Evolutionary conservation across 352 stramenopile genomes (phyloP).

Genomic region (Halophytophthora batemanensis): DNA sequence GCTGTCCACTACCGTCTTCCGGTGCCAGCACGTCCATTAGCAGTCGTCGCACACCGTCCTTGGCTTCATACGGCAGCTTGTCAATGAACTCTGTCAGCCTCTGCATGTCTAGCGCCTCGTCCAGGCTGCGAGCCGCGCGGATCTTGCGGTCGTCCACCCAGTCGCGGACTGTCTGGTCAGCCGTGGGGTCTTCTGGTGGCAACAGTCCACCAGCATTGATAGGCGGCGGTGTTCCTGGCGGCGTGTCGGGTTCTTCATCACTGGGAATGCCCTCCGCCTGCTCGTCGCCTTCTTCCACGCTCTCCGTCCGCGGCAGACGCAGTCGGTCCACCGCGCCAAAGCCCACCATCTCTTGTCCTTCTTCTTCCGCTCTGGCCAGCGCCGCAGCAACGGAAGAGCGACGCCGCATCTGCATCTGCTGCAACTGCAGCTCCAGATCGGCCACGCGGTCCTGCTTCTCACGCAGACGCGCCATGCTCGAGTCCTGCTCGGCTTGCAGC

Average conservation of each 20-base stretch:
- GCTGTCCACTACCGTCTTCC: slow-evolving; percentile 34
- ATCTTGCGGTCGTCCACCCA: slow-evolving; percentile 70
- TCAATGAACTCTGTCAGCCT: slow-evolving; percentile 47
- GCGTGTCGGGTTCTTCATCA: slow-evolving; percentile 64
- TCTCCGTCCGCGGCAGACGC: slow-evolving; percentile 25
- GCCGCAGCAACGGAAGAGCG: slow-evolving; percentile 48
- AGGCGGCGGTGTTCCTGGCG: slow-evolving; percentile 67
- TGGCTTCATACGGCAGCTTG: slow-evolving; percentile 64
- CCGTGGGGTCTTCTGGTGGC: slow-evolving; percentile 45
- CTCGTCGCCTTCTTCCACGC: slow-evolving; percentile 29
- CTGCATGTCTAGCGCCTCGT: slow-evolving; percentile 39
- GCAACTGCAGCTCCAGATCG: slow-evolving; percentile 58
- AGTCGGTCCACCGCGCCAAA: slow-evolving; percentile 45
- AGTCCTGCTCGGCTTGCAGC: slow-evolving; percentile 63
- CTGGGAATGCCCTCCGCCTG: slow-evolving; percentile 13
- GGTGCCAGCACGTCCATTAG: slow-evolving; percentile 48
- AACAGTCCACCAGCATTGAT: slow-evolving; percentile 56
- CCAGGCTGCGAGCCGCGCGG: slow-evolving; percentile 31
- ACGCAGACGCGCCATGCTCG: slow-evolving; percentile 53
- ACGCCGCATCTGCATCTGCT: slow-evolving; percentile 54
- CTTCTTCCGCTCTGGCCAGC: slow-evolving; percentile 33
- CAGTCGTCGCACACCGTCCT: slow-evolving; percentile 65
- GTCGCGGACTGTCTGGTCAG: slow-evolving; percentile 60
- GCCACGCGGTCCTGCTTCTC: slow-evolving; percentile 74
- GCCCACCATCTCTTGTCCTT: slow-evolving; percentile 29